Evolutionary conservation across 2,329 filamentous ascomycete genomes (phyloP).

Genomic region (Pseudogymnoascus sp.): DNA sequence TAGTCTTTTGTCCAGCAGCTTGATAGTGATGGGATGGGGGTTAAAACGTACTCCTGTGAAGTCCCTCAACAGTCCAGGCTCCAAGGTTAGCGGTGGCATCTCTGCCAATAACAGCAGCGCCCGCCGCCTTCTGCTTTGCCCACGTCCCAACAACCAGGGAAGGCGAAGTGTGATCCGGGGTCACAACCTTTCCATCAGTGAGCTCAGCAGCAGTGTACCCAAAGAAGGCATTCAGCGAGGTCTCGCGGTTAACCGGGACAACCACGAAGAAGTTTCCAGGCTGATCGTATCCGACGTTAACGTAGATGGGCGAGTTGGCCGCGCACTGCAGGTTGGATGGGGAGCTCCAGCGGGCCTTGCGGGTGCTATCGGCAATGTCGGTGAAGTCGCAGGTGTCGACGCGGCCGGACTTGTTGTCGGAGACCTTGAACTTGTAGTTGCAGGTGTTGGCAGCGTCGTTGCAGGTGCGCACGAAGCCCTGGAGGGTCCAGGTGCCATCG

Average conservation of each 20-base stretch:
- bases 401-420: not conserved
- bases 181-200: slow-evolving; percentile 6
- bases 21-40: not conserved
- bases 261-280: slow-evolving; percentile 3
- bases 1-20: not conserved
- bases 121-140: not conserved
- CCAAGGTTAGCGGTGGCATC: not conserved
- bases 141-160: not conserved
- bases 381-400: not conserved
- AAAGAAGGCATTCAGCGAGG: slow-evolving; percentile 9
- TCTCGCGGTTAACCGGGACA: not conserved
- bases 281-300: slow-evolving; percentile 8
- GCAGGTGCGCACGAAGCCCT: slow-evolving; percentile 11
- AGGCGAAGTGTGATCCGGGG: not conserved
- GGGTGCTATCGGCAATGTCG: not conserved
- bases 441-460: slow-evolving; percentile 9
- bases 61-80: not conserved
- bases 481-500: slow-evolving; percentile 3
- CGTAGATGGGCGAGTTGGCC: not conserved
- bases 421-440: not conserved
- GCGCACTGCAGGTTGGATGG: not conserved
- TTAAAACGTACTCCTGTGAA: slow-evolving; percentile 2
- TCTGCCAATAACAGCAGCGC: not conserved
- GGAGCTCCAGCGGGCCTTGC: not conserved
- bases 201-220: slow-evolving; percentile 8